Conservation (phyloP, 108 stramenopile genomes). For the Asterionellopsis glacialis region DNA sequence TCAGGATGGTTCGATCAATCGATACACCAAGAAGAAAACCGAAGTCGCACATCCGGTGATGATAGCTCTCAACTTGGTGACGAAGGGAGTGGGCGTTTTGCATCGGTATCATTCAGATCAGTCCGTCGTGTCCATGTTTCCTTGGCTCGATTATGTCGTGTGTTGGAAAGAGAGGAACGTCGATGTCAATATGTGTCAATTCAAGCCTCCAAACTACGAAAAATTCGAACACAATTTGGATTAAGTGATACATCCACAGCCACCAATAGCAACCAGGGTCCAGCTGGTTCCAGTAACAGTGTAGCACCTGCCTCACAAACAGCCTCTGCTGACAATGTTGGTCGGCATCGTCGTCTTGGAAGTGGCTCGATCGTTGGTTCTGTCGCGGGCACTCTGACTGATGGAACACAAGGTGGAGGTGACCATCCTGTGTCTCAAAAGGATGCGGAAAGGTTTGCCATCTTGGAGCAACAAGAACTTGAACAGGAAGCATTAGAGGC, state of each 20-base stretch:
- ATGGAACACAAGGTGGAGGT: too few species aligned
- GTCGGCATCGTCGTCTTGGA: background rate
- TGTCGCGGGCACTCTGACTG: too few species aligned
- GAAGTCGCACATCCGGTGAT: background rate
- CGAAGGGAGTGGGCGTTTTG: slow-evolving; percentile 1
- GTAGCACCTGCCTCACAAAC: too few species aligned
- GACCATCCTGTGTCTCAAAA: too few species aligned
- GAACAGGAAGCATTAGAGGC: slow-evolving; percentile 70
- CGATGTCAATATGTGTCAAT: slow-evolving; percentile 70
- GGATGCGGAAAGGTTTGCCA: too few species aligned
- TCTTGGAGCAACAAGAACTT: slow-evolving; percentile 30
- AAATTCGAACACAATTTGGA: background rate
- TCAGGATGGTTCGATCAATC: slow-evolving; percentile 25
- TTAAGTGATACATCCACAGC: too few species aligned
- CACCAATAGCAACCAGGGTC: too few species aligned
- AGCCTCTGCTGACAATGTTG: background rate
- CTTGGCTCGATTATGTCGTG: slow-evolving; percentile 63
- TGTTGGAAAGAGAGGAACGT: slow-evolving; percentile 69
- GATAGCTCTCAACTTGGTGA: background rate
- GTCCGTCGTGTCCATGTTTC: slow-evolving; percentile 69
- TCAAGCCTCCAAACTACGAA: slow-evolving; percentile 27
- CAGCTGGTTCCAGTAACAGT: too few species aligned
- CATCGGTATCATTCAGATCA: slow-evolving; percentile 35
- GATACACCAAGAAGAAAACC: background rate
- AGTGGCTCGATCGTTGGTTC: too few species aligned